Evolutionary conservation across 2,329 filamentous ascomycete species (phyloP).

Genomic region (Talaromyces sp.): DNA sequence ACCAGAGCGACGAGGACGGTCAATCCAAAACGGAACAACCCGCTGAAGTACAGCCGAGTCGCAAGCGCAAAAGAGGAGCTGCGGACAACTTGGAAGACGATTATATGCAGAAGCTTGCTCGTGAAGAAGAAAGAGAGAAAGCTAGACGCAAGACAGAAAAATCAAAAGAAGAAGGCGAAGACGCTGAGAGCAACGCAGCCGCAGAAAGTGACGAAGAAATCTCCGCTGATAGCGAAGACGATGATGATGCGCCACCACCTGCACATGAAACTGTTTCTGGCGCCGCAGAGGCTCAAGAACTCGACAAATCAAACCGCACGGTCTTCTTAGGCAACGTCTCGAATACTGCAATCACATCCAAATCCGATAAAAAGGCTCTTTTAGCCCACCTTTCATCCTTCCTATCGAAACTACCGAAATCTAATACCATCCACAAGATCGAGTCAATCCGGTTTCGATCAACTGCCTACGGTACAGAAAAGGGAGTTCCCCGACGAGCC

Average conservation of each 20-base stretch:
- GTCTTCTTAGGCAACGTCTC: conserved; percentile 93
- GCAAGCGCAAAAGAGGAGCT: conserved; percentile 57
- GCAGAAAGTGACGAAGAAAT: conserved; percentile 23
- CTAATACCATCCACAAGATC: conserved; percentile 65
- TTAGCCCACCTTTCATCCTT: conserved; percentile 76
- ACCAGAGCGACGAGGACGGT: conserved; percentile 52
- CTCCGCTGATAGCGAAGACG: conserved; percentile 22
- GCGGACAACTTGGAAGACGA: conserved; percentile 46
- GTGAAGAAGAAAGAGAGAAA: conserved; percentile 43
- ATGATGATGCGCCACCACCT: conserved; percentile 32
- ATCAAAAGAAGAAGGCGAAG: conserved; percentile 54
- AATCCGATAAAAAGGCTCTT: conserved; percentile 74
- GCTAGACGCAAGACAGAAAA: conserved; percentile 34
- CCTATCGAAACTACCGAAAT: conserved; percentile 54
- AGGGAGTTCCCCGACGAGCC: conserved; percentile 83
- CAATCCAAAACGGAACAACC: conserved; percentile 33
- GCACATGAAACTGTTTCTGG: conserved; percentile 42
- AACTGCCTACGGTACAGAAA: conserved; percentile 71
- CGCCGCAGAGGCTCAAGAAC: conserved; percentile 50
- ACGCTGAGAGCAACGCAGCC: conserved; percentile 37
- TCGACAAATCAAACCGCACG: conserved; percentile 85
- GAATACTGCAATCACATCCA: conserved; percentile 75
- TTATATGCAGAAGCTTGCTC: conserved; percentile 46
- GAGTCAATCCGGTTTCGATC: conserved; percentile 94
- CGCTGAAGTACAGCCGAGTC: conserved; percentile 29